phyloP scores from a whole-genome alignment of 176 grass and related monocot genomes.

The Poa pratensis region DNA sequence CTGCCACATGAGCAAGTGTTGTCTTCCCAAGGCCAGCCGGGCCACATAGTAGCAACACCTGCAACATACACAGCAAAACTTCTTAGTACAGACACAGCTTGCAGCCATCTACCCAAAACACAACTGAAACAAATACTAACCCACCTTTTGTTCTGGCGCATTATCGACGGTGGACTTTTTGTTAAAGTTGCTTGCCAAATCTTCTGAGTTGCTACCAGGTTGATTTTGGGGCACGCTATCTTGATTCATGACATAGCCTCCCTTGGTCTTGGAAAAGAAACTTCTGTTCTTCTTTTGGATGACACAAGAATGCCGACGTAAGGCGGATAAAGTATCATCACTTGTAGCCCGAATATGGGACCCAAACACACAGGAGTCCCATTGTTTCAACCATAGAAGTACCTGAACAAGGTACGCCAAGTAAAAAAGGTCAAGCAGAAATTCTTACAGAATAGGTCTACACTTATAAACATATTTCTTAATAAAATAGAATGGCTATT shows the following conservation, averaged over 20 bases:
- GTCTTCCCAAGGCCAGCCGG: conserved; percentile 95
- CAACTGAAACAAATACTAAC: background rate
- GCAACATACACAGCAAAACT: conserved; percentile 29
- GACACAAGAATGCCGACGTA: conserved; percentile 72
- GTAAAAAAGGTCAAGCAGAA: conserved; percentile 38
- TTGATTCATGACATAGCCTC: conserved; percentile 46
- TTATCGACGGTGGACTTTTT: conserved; percentile 54
- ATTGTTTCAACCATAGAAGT: conserved; percentile 94
- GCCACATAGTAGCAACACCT: conserved; percentile 97
- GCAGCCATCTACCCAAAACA: conserved; percentile 20
- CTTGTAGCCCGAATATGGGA: conserved; percentile 76
- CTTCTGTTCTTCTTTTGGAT: conserved; percentile 69
- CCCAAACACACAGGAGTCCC: conserved; percentile 96
- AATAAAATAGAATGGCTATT: conserved; percentile 33
- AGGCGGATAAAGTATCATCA: conserved; percentile 81
- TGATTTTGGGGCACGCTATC: conserved; percentile 49
- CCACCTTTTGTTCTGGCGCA: conserved; percentile 84
- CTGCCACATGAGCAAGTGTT: conserved; percentile 90
- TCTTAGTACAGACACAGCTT: background rate
- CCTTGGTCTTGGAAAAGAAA: conserved; percentile 62
- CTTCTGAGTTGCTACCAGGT: conserved; percentile 46
- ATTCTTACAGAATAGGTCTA: conserved; percentile 17
- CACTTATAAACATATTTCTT: conserved; percentile 10
- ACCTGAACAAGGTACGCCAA: conserved; percentile 55
- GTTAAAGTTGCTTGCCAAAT: conserved; percentile 43